Evolutionary conservation across 2,329 filamentous ascomycete species (phyloP).

Genomic region (Cryphonectria parasitica): DNA sequence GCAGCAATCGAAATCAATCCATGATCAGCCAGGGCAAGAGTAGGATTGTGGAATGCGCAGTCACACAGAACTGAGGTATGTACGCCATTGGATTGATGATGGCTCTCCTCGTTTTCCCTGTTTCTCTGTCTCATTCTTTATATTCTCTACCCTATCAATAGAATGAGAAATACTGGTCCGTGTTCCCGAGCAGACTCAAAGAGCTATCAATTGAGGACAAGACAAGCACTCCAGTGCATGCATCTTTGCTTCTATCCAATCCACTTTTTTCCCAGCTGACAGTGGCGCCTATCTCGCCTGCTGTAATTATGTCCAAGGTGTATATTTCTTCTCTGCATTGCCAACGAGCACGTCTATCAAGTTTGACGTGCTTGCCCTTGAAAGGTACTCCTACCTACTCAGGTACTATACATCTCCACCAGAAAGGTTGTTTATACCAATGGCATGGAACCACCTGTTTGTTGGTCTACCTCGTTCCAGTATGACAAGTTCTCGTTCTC

Average conservation of each 20-base stretch:
- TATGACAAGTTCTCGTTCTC: neutral
- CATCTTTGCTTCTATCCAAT: slow-evolving; percentile 39
- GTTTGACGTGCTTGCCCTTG: neutral
- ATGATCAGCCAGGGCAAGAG: too few relatives aligned
- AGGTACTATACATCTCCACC: neutral
- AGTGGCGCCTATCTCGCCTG: slow-evolving; percentile 1
- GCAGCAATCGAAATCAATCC: too few relatives aligned
- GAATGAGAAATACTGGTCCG: slow-evolving; percentile 82
- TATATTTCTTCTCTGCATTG: neutral
- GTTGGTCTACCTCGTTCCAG: neutral
- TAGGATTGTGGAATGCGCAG: too few relatives aligned
- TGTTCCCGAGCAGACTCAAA: slow-evolving; percentile 80
- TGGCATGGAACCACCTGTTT: neutral
- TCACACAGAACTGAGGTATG: too few relatives aligned
- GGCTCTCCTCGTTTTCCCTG: neutral
- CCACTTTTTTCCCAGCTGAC: neutral
- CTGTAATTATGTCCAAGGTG: neutral
- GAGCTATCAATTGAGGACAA: slow-evolving; percentile 63
- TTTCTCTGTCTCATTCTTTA: neutral
- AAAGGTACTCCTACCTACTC: neutral
- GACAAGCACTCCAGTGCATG: slow-evolving; percentile 42
- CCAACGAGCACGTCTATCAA: neutral
- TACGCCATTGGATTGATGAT: neutral
- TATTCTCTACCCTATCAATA: slow-evolving; percentile 31
- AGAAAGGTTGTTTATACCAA: too few relatives aligned